Percentiles rank a stretch among this genome's conserved stretches.
phyloP scores from a whole-genome alignment of 495 filamentous ascomycete genomes.

The Aspergillus hancockii region DNA sequence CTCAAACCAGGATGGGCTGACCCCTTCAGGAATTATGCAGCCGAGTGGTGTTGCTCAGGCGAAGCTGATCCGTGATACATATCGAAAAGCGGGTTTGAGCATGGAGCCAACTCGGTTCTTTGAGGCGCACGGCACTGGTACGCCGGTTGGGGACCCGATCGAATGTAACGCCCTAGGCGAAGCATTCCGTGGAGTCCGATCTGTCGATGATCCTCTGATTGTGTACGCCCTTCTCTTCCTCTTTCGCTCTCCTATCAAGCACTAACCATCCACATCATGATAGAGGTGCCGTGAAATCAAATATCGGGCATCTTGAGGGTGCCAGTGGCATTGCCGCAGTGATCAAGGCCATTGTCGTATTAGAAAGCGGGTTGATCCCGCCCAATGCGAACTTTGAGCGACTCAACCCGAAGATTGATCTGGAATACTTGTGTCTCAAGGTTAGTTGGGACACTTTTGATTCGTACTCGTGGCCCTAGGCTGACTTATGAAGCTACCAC shows the following conservation, averaged over 20 bases:
- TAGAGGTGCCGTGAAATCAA: conserved; percentile 39
- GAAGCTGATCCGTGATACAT: neutral
- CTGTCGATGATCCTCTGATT: conserved; percentile 27
- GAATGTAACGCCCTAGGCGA: conserved; percentile 36
- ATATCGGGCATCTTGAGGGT: conserved; percentile 57
- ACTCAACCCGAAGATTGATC: conserved; percentile 37
- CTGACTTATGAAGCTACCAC: conserved; percentile 5
- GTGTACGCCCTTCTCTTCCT: neutral
- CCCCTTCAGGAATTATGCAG: conserved; percentile 8
- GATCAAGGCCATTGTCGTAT: conserved; percentile 59
- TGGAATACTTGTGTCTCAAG: conserved; percentile 15
- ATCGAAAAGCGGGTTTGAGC: neutral
- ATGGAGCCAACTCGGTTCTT: neutral
- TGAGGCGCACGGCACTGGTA: neutral
- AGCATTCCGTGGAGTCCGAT: conserved; percentile 42
- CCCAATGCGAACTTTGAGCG: conserved; percentile 39
- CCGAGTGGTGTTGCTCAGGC: neutral
- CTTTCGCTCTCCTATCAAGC: neutral
- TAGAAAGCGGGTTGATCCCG: conserved; percentile 51
- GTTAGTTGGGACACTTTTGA: too few relatives aligned
- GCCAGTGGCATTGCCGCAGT: conserved; percentile 59
- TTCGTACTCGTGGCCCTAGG: conserved; percentile 11
- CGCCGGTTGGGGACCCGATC: neutral
- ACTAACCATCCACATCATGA: conserved; percentile 22
- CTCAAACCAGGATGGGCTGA: conserved; percentile 45